phyloP scores from a whole-genome alignment of 257 asterid species.

The Mentha longifolia region DNA sequence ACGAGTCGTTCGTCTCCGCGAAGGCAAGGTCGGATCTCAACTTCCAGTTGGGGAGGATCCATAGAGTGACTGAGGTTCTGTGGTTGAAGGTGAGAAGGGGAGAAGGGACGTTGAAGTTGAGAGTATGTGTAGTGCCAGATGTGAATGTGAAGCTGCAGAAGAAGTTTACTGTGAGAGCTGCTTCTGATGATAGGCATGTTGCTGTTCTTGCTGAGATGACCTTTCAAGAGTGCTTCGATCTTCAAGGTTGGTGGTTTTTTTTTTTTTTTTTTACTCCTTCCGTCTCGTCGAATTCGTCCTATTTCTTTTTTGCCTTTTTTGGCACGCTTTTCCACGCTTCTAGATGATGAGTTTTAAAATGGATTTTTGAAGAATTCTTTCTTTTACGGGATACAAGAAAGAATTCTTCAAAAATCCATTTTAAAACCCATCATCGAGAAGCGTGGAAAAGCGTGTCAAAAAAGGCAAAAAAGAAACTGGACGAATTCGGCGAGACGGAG shows the following conservation, averaged over 20 bases:
- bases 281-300: too few species aligned
- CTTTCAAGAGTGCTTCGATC: constrained; percentile 47
- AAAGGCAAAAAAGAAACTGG: too few species aligned
- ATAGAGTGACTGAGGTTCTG: constrained; percentile 33
- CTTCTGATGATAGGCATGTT: constrained; percentile 55
- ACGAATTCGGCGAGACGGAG: too few species aligned
- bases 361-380: too few species aligned
- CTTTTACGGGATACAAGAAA: too few species aligned
- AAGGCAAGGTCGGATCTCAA: constrained; percentile 46
- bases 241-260: constrained; percentile 56
- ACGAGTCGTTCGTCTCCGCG: constrained; percentile 40
- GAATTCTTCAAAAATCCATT: too few species aligned
- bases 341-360: too few species aligned
- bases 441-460: too few species aligned
- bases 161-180: constrained; percentile 51
- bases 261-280: too few species aligned
- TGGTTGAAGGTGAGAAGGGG: constrained; percentile 66
- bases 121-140: constrained; percentile 44
- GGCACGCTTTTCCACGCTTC: too few species aligned
- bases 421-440: too few species aligned
- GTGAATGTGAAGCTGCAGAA: constrained; percentile 42
- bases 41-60: constrained; percentile 40
- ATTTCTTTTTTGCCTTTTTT: too few species aligned
- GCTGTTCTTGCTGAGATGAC: constrained; percentile 57
- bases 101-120: constrained; percentile 40